Conservation (phyloP, 495 filamentous ascomycete species). For the Hypoxylon lenormandii region DNA sequence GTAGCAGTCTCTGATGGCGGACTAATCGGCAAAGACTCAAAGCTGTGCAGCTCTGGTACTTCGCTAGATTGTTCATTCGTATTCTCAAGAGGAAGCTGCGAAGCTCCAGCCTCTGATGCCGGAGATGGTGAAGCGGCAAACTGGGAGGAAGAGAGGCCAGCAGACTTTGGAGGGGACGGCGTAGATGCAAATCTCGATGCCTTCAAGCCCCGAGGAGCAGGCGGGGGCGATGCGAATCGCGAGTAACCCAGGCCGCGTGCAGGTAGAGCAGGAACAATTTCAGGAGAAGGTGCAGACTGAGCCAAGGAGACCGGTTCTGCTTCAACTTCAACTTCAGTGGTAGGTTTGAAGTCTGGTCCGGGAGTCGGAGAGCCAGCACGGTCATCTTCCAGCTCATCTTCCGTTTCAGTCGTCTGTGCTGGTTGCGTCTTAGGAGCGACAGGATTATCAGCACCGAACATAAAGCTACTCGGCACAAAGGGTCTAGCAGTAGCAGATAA, state of each 20-base stretch:
- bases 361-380: conserved; percentile 56
- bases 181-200: conserved; percentile 58
- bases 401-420: conserved; percentile 54
- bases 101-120: conserved; percentile 29
- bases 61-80: conserved; percentile 35
- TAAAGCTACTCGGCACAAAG: conserved; percentile 70
- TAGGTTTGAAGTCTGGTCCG: conserved; percentile 42
- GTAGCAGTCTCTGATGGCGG: conserved; percentile 46
- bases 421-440: conserved; percentile 32
- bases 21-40: conserved; percentile 47
- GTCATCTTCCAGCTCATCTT: conserved; percentile 59
- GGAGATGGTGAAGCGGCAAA: conserved; percentile 51
- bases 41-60: conserved; percentile 47
- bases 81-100: conserved; percentile 48
- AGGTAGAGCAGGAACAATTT: conserved; percentile 24
- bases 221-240: conserved; percentile 49
- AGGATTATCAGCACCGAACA: conserved; percentile 48
- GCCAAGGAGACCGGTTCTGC: conserved; percentile 39
- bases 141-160: conserved; percentile 38
- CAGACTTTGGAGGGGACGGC: conserved; percentile 52
- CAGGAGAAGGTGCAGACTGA: conserved; percentile 36
- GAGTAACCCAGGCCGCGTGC: conserved; percentile 39
- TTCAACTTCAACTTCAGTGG: conserved; percentile 38
- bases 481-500: conserved; percentile 76
- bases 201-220: conserved; percentile 51